These are phyloP conservation scores for Ceratocystis cubensis DNA, from an alignment of 2,329 filamentous ascomycete species.

Conservation along the genomic window DNA sequence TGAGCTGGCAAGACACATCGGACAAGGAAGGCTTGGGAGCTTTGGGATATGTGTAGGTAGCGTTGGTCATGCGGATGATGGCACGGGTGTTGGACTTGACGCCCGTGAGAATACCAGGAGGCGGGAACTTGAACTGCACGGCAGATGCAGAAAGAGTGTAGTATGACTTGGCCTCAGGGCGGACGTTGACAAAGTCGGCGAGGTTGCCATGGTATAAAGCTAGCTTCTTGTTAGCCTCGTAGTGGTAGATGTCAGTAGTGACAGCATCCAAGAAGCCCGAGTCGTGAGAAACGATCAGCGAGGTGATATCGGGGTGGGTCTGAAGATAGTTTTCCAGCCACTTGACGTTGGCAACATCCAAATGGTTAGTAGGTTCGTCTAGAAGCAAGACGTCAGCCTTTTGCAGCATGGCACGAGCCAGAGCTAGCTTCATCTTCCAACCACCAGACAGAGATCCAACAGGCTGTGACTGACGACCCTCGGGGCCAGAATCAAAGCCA, in stretches of 20 bases:
- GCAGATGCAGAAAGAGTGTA: constrained; percentile 84
- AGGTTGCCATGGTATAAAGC: constrained; percentile 74
- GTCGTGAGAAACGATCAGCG: constrained; percentile 96
- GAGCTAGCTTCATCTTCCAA: constrained; percentile 99
- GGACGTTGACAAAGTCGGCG: constrained; percentile 70
- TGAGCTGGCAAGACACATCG: constrained; percentile 78
- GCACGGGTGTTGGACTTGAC: constrained; percentile 91
- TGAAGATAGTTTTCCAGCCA: constrained; percentile 95
- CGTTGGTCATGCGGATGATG: constrained; percentile 89
- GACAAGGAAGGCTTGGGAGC: constrained; percentile 73
- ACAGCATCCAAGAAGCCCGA: constrained; percentile 94
- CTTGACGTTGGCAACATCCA: constrained; percentile 90
- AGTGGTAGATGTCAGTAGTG: constrained; percentile 98
- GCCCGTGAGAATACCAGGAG: constrained; percentile 83
- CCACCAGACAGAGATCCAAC: constrained; percentile 93
- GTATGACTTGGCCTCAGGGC: constrained; percentile 93
- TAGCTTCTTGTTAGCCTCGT: constrained; percentile 90
- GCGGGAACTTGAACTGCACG: constrained; percentile 95
- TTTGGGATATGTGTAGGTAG: constrained; percentile 87
- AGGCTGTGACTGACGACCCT: constrained; percentile 75
- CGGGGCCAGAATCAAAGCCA: constrained; percentile 81
- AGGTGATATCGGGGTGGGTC: constrained; percentile 90
- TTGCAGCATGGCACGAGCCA: constrained; percentile 93
- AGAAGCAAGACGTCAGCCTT: constrained; percentile 91
- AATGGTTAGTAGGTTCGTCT: constrained; percentile 97